Percentiles rank a stretch among this genome's conserved stretches.
Evolutionary conservation across 2,329 filamentous ascomycete genomes (phyloP).

Genomic region (Beauveria medogensis): DNA sequence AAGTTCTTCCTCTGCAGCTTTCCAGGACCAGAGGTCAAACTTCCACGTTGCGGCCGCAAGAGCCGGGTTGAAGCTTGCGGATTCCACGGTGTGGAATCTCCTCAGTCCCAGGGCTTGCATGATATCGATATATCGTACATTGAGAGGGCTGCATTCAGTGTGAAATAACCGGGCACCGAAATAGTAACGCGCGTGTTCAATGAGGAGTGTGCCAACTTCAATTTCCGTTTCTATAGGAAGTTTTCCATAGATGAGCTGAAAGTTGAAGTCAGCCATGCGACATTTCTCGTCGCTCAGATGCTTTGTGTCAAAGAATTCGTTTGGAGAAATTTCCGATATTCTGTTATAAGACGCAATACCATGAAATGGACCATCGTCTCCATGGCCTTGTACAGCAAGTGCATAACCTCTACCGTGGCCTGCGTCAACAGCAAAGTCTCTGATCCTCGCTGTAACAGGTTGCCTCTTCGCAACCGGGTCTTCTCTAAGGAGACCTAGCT

Average conservation of each 20-base stretch:
- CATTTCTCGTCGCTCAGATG: neutral
- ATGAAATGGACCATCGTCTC: neutral
- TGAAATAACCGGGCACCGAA: neutral
- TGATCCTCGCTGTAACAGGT: neutral
- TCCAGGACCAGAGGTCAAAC: neutral
- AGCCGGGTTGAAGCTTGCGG: neutral
- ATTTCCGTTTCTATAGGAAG: neutral
- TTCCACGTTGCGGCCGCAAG: neutral
- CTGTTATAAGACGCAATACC: conserved; percentile 2
- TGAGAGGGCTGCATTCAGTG: neutral
- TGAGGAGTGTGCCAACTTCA: neutral
- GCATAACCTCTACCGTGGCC: neutral
- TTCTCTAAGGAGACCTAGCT: neutral
- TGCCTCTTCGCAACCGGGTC: neutral
- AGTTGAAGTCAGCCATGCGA: conserved; percentile 5
- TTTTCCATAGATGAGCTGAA: neutral
- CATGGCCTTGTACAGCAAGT: neutral
- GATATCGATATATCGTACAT: neutral
- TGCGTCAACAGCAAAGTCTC: neutral
- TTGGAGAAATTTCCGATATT: neutral
- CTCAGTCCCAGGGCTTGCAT: neutral
- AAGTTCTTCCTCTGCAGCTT: neutral
- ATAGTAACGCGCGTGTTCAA: neutral
- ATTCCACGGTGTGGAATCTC: neutral
- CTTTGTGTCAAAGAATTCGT: neutral